Base-by-base conservation (phyloP, 257 asterid species). In the Petunia secreta region DNA sequence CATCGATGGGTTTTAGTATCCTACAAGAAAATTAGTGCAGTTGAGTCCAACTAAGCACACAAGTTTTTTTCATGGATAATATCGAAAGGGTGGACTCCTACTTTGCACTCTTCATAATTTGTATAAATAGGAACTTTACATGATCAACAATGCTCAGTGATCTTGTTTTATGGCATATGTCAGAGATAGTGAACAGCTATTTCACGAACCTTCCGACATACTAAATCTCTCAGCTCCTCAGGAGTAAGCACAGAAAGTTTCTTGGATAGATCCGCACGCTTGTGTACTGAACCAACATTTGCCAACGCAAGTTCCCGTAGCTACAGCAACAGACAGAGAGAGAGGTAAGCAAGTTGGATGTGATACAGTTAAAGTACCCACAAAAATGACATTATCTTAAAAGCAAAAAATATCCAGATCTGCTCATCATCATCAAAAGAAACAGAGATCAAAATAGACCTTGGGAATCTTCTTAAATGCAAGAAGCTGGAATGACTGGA, bases 401-500 rank as follows among this genome's bases (percentile, higher is more conserved):
- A 77, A 50, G 50, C 44, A 71, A 34, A 11, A 43, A 11, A 11
- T 11, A 71, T 34, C n/a, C 44, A 71, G 77, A 71, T 25, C 60
- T 34, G 44, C 25, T 71, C 77, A 50, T 71, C 60, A 48, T 71
- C 77, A 71, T 71, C 82, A 80, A 36, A 64, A 71, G 76, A 54
- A 75, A 34, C 58, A 48, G 55, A 58, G 13, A 48, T 57, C 53
- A 52, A 40, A 65, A 82, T 44, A 55, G 11, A 95, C 99, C 97
- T 92, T 92, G 4, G 98, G 98, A 82, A 91, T 87, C 84, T 86
- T 96, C 87, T 92, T 96, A 81, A 89, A 96, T 73, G 93, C 93
- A 86, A 91, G 88, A 76, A 92, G 91, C 87, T 96, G 99, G 86
- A 96, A 92, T 82, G 99, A 97, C 92, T 92, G 97, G 75, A 96